Evolutionary conservation across 164 flowering plant species (phyloP), one percentile per base, ranked within the genome.

Genomic region (Vitis cinerea): DNA sequence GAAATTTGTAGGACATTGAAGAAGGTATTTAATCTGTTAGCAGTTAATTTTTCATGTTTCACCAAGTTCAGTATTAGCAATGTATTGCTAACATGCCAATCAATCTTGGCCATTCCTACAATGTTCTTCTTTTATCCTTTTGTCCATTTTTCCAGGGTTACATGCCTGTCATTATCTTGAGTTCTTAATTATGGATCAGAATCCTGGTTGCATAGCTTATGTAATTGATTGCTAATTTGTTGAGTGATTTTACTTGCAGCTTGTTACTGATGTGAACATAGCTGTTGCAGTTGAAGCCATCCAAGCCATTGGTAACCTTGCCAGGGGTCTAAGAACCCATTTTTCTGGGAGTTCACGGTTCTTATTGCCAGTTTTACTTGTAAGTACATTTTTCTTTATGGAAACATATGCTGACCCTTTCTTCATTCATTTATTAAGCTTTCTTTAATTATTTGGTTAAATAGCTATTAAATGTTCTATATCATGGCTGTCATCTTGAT

Each of bases 251-350:
- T 48, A 10, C 48, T 63, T 78, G 83, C 97, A 96, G 99, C 94
- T 96, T 72, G 81, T 93, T 58, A 90, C 95, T 48, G 99, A 96
- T 86, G 98, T 93, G 50, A 93, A 93, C 75, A 88, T 96, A 19
- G 99, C 98, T 82, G 99, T 96, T 74, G 89, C 98, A 47, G 95
- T 88, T 65, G 99, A 96, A 82, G 97, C 98, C 16, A 88, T 96
- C 75, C 99, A 91, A 80, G 97, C 99, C 53, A 80, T 96, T 78
- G 98, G 98, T 56, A 96, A 96, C 74, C 93, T 96, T 76, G 94
- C 98, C 31, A 78, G 81, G 58, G 98, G 98, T 69, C 77, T 96
- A 69, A 80, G 99, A 76, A 82, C 85, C 27, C 84, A 93, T 80
- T 96, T 96, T 75, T 86, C 95, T 65, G 88, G 79, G 63, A 85